Evolutionary conservation across 306 rosid genomes (phyloP), one percentile per base, ranked within the genome.

Genomic region (Psophocarpus tetragonolobus): DNA sequence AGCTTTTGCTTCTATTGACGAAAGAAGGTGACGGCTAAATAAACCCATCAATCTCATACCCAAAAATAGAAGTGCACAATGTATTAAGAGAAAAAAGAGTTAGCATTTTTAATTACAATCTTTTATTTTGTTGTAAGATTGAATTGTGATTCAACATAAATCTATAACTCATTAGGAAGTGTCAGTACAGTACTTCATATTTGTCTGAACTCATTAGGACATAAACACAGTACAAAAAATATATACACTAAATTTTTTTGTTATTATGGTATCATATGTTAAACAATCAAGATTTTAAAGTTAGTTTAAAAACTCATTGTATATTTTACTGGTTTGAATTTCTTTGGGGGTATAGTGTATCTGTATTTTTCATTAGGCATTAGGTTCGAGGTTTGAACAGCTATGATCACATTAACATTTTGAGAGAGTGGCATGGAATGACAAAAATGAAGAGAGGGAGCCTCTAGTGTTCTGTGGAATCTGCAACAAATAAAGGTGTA

Each of bases 401-500:
- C 61, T 27, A 18, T n/a, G n/a, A n/a, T 71, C 1, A 30, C 50
- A 60, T 39, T 38, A 69, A 50, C 65, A 44, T 39, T 39, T 82
- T 26, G 79, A 47, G 67, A 62, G 18, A 5, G 6, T 33, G 47
- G 56, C 20, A 29, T 54, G 39, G 36, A 56, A 65, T 72, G 71
- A 65, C 17, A 47, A 76, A 71, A 72, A 48, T 33, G 44, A 47
- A 66, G 1, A 66, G 1, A 29, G 47, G 53, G 6, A 70, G 29
- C 3, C 42, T 47, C 64, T 26, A 4, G 45, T 60, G 74, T 38
- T 50, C 45, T 51, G 30, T 14, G 66, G 73, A 81, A 79, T 78
- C 84, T 69, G 81, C 48, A 80, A 26, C 65, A 61, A 45, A 33
- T n/a, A 60, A 68, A 63, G 50, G 33, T 45, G 56, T 74, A 48